Conservation (phyloP, 2,329 filamentous ascomycete genomes). For the Aspergillus sp. region DNA sequence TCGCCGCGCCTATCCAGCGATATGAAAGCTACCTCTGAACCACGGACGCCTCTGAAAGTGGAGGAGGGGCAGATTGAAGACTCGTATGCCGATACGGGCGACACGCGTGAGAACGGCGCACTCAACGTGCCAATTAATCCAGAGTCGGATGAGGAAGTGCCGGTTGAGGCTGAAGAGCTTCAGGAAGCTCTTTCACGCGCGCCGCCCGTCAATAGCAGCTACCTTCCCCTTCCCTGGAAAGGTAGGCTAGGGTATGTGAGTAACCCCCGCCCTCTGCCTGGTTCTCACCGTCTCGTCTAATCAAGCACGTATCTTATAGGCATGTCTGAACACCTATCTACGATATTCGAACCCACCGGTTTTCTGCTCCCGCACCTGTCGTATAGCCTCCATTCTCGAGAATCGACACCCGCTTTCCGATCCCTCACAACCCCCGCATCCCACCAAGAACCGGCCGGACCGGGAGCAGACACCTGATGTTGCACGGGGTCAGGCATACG, state of each 20-base stretch:
- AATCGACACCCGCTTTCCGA: slow-evolving; percentile 82
- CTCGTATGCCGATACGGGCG: neutral
- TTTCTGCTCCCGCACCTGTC: slow-evolving; percentile 89
- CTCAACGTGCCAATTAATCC: slow-evolving; percentile 48
- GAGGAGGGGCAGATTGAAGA: neutral
- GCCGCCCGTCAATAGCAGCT: slow-evolving; percentile 80
- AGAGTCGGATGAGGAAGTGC: slow-evolving; percentile 59
- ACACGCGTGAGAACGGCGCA: slow-evolving; percentile 20
- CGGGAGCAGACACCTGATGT: slow-evolving; percentile 69
- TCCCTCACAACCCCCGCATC: slow-evolving; percentile 74
- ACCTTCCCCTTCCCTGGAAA: slow-evolving; percentile 86
- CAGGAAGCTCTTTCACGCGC: slow-evolving; percentile 64
- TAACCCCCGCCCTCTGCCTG: neutral
- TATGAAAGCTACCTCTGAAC: slow-evolving; percentile 2
- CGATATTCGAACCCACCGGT: slow-evolving; percentile 79
- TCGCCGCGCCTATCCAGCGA: slow-evolving; percentile 10
- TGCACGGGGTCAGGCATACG: slow-evolving; percentile 70
- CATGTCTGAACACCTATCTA: slow-evolving; percentile 91
- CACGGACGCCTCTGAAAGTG: neutral
- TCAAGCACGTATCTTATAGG: slow-evolving; percentile 52
- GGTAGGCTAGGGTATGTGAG: slow-evolving; percentile 86
- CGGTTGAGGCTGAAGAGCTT: slow-evolving; percentile 60
- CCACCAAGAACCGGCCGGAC: slow-evolving; percentile 85
- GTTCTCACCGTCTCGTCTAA: neutral
- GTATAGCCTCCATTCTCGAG: slow-evolving; percentile 86